A percentile compares a stretch with the other conserved stretches of the same genome.
phyloP scores from a whole-genome alignment of 345 rosid species.

The Garcia nutans region DNA sequence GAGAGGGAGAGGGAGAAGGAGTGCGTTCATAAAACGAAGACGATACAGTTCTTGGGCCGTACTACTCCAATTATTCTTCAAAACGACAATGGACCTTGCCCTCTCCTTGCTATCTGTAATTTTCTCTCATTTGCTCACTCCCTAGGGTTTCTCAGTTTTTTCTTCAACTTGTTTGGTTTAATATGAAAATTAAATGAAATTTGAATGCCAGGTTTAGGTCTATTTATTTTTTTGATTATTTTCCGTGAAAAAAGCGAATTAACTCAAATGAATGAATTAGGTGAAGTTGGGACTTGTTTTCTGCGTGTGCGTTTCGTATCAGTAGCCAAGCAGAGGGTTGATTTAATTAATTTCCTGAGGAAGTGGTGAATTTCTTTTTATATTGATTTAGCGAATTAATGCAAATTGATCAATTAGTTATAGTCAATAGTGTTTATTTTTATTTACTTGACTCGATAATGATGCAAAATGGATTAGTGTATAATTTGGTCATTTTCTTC shows the following conservation, averaged over 20 bases:
- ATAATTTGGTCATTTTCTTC: not conserved
- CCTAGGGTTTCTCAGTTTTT: conserved; percentile 29
- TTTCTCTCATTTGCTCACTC: conserved; percentile 9
- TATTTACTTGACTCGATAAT: not conserved
- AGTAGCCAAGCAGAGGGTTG: not conserved
- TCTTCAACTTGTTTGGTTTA: not conserved
- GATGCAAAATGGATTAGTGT: not conserved
- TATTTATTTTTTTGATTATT: not conserved
- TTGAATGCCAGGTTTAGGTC: not conserved
- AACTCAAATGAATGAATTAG: not conserved
- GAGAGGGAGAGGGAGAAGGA: conserved; percentile 39
- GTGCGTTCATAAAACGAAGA: conserved; percentile 69
- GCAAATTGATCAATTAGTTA: not conserved
- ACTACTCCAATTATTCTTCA: conserved; percentile 87
- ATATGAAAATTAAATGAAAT: not conserved
- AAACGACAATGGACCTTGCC: conserved; percentile 98
- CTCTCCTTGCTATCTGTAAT: conserved; percentile 93
- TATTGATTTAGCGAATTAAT: not conserved
- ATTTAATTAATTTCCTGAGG: no score
- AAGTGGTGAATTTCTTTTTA: not conserved
- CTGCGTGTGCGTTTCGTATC: no score
- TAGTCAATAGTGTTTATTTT: not conserved
- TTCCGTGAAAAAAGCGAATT: not conserved
- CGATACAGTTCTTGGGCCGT: conserved; percentile 80
- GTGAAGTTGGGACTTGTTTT: not conserved